phyloP scores from a whole-genome alignment of 192 early-diverging fungal genomes.

The Rhizophagus clarus region DNA sequence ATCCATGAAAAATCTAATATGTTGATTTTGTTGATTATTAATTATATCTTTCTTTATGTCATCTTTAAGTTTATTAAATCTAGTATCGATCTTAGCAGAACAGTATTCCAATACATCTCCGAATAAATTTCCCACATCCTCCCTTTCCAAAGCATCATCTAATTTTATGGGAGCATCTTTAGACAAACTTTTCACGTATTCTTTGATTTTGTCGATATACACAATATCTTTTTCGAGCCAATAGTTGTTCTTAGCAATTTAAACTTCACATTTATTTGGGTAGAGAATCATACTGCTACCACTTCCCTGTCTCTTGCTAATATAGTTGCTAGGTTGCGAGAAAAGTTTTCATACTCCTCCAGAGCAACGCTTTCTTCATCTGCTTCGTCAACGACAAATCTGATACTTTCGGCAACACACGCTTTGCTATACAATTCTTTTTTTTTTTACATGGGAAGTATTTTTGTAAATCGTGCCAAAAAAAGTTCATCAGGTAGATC shows the following conservation, averaged over 20 bases:
- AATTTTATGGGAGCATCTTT: neutral
- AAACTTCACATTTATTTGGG: neutral
- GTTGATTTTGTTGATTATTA: neutral
- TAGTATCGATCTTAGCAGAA: neutral
- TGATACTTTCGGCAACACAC: neutral
- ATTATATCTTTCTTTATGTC: slow-evolving; percentile 3
- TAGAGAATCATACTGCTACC: neutral
- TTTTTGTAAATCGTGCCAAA: too few species aligned
- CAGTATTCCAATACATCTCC: neutral
- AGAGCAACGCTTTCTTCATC: neutral
- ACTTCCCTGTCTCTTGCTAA: neutral
- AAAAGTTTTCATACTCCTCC: neutral
- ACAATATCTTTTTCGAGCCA: neutral
- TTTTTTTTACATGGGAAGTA: too few species aligned
- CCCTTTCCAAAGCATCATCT: neutral
- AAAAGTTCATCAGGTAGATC: too few species aligned
- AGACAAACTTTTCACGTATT: neutral
- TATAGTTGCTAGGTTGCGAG: neutral
- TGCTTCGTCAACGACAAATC: neutral
- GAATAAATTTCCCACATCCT: neutral
- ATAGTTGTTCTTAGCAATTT: neutral
- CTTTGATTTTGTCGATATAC: neutral
- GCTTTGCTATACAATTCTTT: neutral
- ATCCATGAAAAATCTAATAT: neutral
- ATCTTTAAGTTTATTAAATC: neutral